A percentile compares a stretch with the other conserved stretches of the same genome.
Evolutionary conservation across 2,329 filamentous ascomycete species (phyloP).

Genomic region (Talaromyces sp.): DNA sequence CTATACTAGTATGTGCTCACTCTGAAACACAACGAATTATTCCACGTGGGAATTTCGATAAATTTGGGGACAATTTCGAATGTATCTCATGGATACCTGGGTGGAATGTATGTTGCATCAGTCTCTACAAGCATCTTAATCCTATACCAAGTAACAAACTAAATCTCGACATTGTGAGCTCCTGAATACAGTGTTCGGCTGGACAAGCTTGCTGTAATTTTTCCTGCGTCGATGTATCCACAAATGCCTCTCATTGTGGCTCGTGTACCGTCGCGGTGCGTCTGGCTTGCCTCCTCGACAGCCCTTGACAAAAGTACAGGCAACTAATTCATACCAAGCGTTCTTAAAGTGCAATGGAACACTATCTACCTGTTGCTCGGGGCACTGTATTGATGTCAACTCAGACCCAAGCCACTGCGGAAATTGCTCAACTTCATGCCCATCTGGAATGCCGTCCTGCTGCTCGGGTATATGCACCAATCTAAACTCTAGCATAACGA

Average conservation of each 20-base stretch:
- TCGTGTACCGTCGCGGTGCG: background rate
- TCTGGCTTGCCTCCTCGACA: background rate
- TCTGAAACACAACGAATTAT: background rate
- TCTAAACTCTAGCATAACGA: background rate
- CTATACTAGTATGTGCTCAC: background rate
- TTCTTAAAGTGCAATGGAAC: background rate
- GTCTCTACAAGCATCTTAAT: too few relatives aligned
- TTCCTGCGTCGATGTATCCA: background rate
- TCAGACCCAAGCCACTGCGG: background rate
- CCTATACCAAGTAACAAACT: too few relatives aligned
- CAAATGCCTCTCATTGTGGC: background rate
- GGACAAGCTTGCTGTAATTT: background rate
- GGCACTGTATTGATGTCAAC: background rate
- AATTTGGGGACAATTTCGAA: background rate
- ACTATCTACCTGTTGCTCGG: background rate
- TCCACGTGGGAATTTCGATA: background rate
- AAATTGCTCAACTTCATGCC: background rate
- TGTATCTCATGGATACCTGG: background rate
- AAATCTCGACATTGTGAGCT: background rate
- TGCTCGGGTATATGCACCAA: background rate
- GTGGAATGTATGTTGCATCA: background rate
- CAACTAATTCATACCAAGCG: background rate
- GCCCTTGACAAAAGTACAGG: too few relatives aligned
- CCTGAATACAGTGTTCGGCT: background rate
- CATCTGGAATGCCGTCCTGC: background rate